phyloP scores from a whole-genome alignment of 208 protist genomes.

The Leishmania arabica region DNA sequence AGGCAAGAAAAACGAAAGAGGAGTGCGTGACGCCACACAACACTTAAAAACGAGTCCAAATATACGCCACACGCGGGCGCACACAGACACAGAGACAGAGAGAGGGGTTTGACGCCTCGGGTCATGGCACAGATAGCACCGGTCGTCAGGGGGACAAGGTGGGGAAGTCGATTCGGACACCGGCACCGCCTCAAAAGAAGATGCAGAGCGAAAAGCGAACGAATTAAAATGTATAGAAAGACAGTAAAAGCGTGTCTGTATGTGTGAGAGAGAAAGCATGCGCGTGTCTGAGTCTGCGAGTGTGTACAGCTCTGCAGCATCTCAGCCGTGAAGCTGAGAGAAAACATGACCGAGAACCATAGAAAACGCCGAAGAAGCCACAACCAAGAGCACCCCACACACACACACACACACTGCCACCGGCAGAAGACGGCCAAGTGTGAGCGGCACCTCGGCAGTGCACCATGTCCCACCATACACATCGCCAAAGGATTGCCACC shows the following conservation, averaged over 20 bases:
- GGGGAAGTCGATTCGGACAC: neutral
- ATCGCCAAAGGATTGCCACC: neutral
- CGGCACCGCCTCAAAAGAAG: neutral
- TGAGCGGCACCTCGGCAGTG: neutral
- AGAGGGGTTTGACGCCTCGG: neutral
- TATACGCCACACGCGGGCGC: neutral
- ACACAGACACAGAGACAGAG: neutral
- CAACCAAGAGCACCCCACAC: neutral
- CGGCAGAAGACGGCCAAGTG: too few relatives aligned
- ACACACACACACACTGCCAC: too few relatives aligned
- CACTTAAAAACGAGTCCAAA: too few relatives aligned
- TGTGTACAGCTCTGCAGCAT: neutral
- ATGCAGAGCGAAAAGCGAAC: neutral
- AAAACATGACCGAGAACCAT: neutral
- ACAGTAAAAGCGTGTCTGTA: neutral
- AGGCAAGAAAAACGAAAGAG: neutral
- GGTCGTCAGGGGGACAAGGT: neutral
- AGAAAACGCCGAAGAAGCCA: neutral
- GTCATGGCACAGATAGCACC: neutral
- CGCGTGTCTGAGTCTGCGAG: neutral
- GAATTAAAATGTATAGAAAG: neutral
- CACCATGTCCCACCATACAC: neutral
- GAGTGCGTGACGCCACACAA: neutral
- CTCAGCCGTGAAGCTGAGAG: neutral
- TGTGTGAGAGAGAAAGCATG: neutral